These are phyloP conservation scores for Exophiala oligosperma DNA, from an alignment of 2,329 filamentous ascomycete species.

Conservation along the genomic window DNA sequence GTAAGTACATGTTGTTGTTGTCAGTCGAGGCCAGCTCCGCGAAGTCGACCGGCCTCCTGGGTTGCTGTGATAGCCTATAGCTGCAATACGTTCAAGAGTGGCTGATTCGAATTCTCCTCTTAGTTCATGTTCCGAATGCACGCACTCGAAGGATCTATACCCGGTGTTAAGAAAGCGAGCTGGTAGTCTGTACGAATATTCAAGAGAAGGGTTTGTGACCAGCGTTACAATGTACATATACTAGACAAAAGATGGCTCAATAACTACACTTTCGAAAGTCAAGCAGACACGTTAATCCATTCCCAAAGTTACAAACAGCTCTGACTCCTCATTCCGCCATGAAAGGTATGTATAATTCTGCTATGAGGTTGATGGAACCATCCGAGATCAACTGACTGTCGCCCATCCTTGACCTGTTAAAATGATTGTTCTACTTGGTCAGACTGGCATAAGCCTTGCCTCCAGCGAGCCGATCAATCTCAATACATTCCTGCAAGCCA, in stretches of 20 bases:
- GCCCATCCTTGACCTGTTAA: neutral
- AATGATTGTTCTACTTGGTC: slow-evolving; percentile 3
- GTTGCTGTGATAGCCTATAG: too few species aligned
- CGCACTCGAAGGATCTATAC: slow-evolving; percentile 79
- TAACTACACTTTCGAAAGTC: neutral
- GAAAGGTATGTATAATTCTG: too few species aligned
- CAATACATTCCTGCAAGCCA: slow-evolving; percentile 42
- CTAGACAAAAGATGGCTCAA: neutral
- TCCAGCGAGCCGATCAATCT: slow-evolving; percentile 42
- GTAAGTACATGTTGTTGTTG: slow-evolving; percentile 56
- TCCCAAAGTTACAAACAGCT: too few species aligned
- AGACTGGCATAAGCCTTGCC: slow-evolving; percentile 30
- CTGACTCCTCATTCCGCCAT: neutral
- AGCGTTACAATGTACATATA: slow-evolving; percentile 11
- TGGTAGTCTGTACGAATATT: slow-evolving; percentile 63
- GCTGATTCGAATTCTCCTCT: slow-evolving; percentile 14
- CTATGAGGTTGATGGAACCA: too few species aligned
- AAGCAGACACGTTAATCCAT: neutral
- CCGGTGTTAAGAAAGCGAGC: slow-evolving; percentile 92
- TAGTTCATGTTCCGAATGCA: slow-evolving; percentile 93
- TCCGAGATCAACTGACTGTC: neutral
- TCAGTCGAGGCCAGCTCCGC: neutral
- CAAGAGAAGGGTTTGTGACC: neutral
- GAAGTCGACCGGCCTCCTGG: too few species aligned
- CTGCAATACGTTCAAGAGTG: neutral